Evolutionary conservation across 257 asterid genomes (phyloP), one percentile per base, ranked within the genome.

Genomic region (Leonotis leonurus): DNA sequence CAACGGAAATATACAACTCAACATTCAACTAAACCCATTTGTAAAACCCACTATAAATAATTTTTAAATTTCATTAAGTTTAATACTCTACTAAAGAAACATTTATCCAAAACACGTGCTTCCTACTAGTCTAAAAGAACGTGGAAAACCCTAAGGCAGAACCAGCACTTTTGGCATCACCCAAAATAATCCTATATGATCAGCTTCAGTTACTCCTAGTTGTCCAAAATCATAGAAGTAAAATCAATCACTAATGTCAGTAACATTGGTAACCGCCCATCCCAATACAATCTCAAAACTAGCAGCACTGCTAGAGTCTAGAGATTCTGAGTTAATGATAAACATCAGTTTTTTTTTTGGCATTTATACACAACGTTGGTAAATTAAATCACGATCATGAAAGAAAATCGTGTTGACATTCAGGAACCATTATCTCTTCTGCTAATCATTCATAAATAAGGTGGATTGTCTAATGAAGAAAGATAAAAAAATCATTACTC

Each of bases 401-500:
- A 52, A 5, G 5, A 32, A 58, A 60, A 33, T 61, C 60, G 22
- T 17, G 52, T 29, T 7, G 51, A 7, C 52, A 13, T 17, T 5
- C 51, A 53, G 56, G 20, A 29, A 25, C 35, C 12, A 13, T 27
- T 20, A 32, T 27, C 32, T 21, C 20, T 26, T 37, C 16, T 27
- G 25, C 51, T 43, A 9, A 61, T 55, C 56, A 56, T 22, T 24
- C 43, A 26, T 25, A 57, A 33, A 8, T 57, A 41, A 21, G 21
- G n/a, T 14, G 50, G 48, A 20, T 39, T 40, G 3, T 63, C 12
- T 9, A 60, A 51, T 17, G 45, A 68, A 58, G 68, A 71, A 72
- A 48, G 25, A 43, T 32, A 54, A 65, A 74, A 54, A 65, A 74
- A 62, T 60, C 68, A 54, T 73, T 88, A 92, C 98, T 92, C 98